phyloP scores from a whole-genome alignment of 306 rosid genomes.

The Mucuna pruriens region DNA sequence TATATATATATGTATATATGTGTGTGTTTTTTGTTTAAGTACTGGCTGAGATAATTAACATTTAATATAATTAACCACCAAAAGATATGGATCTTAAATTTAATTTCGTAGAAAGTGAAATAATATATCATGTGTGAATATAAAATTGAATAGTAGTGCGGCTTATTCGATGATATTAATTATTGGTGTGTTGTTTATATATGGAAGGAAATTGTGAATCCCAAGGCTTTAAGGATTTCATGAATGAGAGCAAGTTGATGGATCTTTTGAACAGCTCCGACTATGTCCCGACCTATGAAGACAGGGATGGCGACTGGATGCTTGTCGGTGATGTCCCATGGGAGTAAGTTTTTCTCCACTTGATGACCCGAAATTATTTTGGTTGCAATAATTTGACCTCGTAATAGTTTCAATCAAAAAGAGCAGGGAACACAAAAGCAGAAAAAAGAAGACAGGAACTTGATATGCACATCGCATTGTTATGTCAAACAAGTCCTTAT shows the following conservation, averaged over 20 bases:
- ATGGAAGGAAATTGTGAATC: conserved; percentile 76
- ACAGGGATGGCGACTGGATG: conserved; percentile 98
- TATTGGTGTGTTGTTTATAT: background rate
- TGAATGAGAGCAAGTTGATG: conserved; percentile 92
- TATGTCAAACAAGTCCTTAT: background rate
- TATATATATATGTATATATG: background rate
- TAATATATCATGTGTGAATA: background rate
- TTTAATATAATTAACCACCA: background rate
- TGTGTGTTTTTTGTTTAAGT: background rate
- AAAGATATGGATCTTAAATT: background rate
- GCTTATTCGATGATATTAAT: conserved; percentile 12
- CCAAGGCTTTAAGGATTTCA: conserved; percentile 84
- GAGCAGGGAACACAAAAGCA: background rate
- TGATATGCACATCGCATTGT: background rate
- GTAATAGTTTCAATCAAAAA: background rate
- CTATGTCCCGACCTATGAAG: conserved; percentile 89
- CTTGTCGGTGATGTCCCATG: conserved; percentile 97
- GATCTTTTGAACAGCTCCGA: conserved; percentile 80
- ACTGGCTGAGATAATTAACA: background rate
- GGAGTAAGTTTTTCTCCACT: conserved; percentile 58
- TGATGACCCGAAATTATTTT: background rate
- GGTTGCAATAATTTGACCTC: background rate
- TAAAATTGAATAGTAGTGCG: background rate
- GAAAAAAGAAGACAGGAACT: background rate
- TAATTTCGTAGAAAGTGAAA: background rate